Conservation (phyloP, 441 rosid genomes). For the Bruguiera hainesii region DNA sequence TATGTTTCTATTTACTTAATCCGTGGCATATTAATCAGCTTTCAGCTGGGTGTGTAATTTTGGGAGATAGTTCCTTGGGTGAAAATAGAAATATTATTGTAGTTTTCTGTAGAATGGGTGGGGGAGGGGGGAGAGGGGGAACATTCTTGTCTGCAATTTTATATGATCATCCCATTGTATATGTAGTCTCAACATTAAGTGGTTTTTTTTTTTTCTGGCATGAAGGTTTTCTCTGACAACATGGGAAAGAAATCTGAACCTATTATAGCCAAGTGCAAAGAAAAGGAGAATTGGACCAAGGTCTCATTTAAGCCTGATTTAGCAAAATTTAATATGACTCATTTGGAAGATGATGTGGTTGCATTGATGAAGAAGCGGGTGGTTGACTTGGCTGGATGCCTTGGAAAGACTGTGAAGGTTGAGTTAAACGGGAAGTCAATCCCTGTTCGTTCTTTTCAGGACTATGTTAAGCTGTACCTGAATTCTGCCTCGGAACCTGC, state of each 20-base stretch:
- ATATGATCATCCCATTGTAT: not conserved
- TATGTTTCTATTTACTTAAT: too few species aligned
- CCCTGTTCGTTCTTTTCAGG: constrained; percentile 72
- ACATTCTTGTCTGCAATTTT: too few species aligned
- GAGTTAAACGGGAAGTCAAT: constrained; percentile 71
- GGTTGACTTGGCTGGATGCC: constrained; percentile 89
- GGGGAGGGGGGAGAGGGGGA: too few species aligned
- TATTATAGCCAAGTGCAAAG: constrained; percentile 56
- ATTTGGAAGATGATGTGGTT: constrained; percentile 85
- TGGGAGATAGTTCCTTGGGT: too few species aligned
- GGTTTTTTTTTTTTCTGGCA: not conserved
- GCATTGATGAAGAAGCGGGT: constrained; percentile 91
- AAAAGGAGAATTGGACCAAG: constrained; percentile 83
- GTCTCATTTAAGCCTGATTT: constrained; percentile 88
- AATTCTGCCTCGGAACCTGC: constrained; percentile 44
- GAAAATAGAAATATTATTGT: too few species aligned
- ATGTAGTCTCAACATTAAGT: not conserved
- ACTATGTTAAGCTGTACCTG: constrained; percentile 72
- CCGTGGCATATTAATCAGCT: too few species aligned
- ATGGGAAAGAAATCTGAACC: constrained; percentile 84
- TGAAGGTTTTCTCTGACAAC: constrained; percentile 76
- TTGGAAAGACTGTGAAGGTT: constrained; percentile 90
- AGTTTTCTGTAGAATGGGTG: too few species aligned
- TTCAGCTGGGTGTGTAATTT: too few species aligned
- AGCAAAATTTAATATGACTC: constrained; percentile 71